A percentile compares a stretch with the other conserved stretches of the same genome.
Conservation (phyloP, 2,329 filamentous ascomycete species). For the Aspergillaceae sp. region DNA sequence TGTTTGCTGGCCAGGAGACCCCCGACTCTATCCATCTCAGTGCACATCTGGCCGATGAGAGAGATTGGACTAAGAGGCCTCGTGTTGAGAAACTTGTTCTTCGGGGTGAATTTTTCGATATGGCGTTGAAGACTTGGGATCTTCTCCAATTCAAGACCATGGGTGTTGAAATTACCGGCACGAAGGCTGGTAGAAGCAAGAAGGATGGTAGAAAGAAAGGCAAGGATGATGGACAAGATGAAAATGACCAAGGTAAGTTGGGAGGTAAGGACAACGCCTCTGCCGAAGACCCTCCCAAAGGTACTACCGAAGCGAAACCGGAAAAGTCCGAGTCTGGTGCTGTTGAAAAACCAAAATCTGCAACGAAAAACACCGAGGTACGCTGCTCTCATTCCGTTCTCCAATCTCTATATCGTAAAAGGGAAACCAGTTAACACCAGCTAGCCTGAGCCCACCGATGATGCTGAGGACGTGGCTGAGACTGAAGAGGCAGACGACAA, state of each 20-base stretch:
- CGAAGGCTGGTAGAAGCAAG: not conserved
- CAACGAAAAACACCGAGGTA: not conserved
- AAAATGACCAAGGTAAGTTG: not conserved
- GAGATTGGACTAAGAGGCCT: not conserved
- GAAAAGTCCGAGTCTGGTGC: not conserved
- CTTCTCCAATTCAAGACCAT: not conserved
- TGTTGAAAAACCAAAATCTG: not conserved
- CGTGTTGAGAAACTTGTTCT: not conserved
- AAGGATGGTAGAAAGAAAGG: not conserved
- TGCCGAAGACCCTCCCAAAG: not conserved
- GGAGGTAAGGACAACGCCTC: not conserved
- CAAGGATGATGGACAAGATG: not conserved
- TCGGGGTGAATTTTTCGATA: not conserved
- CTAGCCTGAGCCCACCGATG: not conserved
- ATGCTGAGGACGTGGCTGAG: not conserved
- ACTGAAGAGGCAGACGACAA: not conserved
- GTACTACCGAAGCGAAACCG: not conserved
- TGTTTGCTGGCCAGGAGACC: not conserved
- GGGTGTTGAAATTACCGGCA: not conserved
- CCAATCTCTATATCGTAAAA: not conserved
- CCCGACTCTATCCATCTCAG: not conserved
- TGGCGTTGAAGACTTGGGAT: not conserved
- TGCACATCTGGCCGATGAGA: not conserved
- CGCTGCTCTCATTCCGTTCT: not conserved
- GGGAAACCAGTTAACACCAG: not conserved